These are phyloP conservation scores for Parietaria judaica DNA, from an alignment of 306 rosid species.

Conservation along the genomic window DNA sequence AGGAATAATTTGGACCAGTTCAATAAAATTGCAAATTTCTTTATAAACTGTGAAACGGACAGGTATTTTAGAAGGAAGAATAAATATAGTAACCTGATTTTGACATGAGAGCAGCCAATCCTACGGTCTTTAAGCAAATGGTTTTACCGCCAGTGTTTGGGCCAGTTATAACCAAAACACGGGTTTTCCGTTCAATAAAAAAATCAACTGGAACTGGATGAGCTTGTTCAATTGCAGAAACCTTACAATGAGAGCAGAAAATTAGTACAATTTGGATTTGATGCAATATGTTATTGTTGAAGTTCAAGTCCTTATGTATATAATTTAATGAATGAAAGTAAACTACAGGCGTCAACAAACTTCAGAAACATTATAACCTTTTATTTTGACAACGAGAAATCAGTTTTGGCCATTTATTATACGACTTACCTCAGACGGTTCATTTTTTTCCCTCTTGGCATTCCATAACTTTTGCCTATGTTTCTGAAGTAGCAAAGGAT, in stretches of 20 bases:
- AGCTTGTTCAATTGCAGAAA: conserved; percentile 37
- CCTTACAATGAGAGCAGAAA: conserved; percentile 40
- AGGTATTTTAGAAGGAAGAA: neutral
- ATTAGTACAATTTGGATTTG: conserved; percentile 10
- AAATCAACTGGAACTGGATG: conserved; percentile 80
- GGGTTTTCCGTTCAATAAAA: conserved; percentile 50
- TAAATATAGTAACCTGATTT: conserved; percentile 61
- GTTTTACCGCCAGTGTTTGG: conserved; percentile 98
- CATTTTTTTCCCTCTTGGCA: conserved; percentile 43
- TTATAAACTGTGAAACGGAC: neutral
- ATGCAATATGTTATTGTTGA: conserved; percentile 10
- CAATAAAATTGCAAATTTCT: conserved; percentile 5
- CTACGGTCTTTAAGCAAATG: conserved; percentile 80
- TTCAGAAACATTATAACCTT: no score
- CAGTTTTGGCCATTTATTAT: conserved; percentile 2
- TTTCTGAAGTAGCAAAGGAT: conserved; percentile 73
- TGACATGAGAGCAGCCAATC: conserved; percentile 97
- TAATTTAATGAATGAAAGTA: no score
- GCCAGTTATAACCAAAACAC: conserved; percentile 82
- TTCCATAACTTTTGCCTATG: conserved; percentile 48
- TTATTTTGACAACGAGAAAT: neutral
- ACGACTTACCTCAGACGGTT: conserved; percentile 42
- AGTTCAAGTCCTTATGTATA: neutral
- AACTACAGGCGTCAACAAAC: no score
- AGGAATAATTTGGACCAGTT: neutral